phyloP scores from a whole-genome alignment of 352 stramenopile species.

The Pythium insidiosum region DNA sequence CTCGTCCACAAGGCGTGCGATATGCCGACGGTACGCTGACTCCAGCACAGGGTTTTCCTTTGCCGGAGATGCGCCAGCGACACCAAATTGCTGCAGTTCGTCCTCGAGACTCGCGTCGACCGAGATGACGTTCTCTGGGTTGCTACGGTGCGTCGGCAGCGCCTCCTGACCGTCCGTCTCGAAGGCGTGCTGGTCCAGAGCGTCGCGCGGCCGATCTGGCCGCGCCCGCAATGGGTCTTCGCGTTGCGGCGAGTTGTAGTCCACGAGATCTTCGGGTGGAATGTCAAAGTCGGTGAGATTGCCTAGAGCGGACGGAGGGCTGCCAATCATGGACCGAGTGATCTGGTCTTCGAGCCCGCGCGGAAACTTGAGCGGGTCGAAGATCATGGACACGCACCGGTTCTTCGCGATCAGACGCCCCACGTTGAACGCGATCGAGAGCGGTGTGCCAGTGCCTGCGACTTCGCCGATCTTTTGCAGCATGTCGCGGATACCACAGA shows the following conservation, averaged over 20 bases:
- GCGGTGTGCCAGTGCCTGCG: slow-evolving; percentile 29
- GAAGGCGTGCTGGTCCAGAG: slow-evolving; percentile 15
- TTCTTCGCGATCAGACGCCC: slow-evolving; percentile 74
- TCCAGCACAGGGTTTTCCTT: slow-evolving; percentile 39
- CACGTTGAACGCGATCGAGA: slow-evolving; percentile 65
- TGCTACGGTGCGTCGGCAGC: slow-evolving; percentile 32
- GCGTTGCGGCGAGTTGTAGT: slow-evolving; percentile 12
- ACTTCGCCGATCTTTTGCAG: slow-evolving; percentile 68
- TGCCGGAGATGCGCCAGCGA: slow-evolving; percentile 27
- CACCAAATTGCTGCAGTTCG: slow-evolving; percentile 42
- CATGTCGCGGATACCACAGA: slow-evolving; percentile 57
- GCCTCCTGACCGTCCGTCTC: slow-evolving; percentile 27
- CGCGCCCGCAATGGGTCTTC: neutral
- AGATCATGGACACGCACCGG: slow-evolving; percentile 55
- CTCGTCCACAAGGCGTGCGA: slow-evolving; percentile 34
- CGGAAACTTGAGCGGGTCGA: slow-evolving; percentile 57
- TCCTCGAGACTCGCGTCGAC: slow-evolving; percentile 36
- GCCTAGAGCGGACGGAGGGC: slow-evolving; percentile 27
- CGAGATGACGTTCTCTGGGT: slow-evolving; percentile 45
- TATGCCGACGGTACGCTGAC: slow-evolving; percentile 49
- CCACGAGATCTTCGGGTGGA: slow-evolving; percentile 27
- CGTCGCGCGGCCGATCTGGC: too few species aligned
- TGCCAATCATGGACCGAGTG: slow-evolving; percentile 45
- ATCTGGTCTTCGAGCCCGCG: slow-evolving; percentile 47
- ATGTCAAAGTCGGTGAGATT: slow-evolving; percentile 61